Evolutionary conservation across 1,139 yeast species (phyloP), one percentile per base, ranked within the genome.

Genomic region (Taphrina communis): DNA sequence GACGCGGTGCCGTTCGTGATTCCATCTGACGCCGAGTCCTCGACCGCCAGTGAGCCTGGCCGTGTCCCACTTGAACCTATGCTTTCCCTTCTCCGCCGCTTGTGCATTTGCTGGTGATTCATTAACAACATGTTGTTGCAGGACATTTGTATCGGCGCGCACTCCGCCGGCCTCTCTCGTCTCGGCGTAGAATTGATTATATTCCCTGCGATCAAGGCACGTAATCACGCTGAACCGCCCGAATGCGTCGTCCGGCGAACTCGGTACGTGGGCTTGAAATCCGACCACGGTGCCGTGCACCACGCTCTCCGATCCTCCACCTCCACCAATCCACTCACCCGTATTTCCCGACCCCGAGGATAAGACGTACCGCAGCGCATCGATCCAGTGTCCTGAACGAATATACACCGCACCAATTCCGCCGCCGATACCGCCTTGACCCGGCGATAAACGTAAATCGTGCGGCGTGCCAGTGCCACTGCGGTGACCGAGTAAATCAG

Each of bases 11-110:
- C 48, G 52, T 35, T 62, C 66, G 31, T 53, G 51, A 48, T 62
- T 62, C 66, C 66, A 62, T 19, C 66, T 19, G 59, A 62, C 38
- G 59, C 66, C 57, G 59, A 62, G 19, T 21, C 66, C 66, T 38
- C 58, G 51, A 39, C 53, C 41, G 17, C 62, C 52, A 5, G 58
- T 41, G 53, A 39, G 42, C 12, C 66, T 51, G 6, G 59, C 66
- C 21, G 66, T 62, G 12, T 62, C 66, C 59, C 59, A 62, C n/a
- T 11, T 39, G 53, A 39, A 62, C 35, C 44, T 14, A 35, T n/a
- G n/a, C 59, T 62, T 53, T 9, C 19, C 42, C 38, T 39, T 41
- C 17, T 17, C 57, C 48, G 17, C 14, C 42, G 21, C 9, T 6
- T 35, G n/a, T 44, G 42, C 52, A 14, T 41, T 14, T 9, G 7